Base-by-base conservation (phyloP, 306 rosid genomes). In the Fragaria ananassa region DNA sequence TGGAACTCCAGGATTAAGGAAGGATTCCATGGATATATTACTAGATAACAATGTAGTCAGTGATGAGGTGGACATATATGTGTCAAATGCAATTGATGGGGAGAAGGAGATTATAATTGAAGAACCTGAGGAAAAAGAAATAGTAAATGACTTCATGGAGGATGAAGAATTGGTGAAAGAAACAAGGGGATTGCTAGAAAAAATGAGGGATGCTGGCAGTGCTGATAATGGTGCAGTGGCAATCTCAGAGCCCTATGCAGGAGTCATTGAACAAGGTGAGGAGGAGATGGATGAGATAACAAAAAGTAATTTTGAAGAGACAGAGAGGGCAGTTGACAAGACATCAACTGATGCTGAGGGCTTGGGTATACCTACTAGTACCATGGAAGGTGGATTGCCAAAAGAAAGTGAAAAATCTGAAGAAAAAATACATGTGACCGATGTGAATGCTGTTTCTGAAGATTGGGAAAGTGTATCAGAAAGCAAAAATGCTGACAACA, bases 121-220 rank as follows among this genome's bases (percentile, higher is more conserved):
- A 71, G 85, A 74, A 69, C 74, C 47, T 10, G 65, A 37, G 5
- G 86, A 64, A 70, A 37, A 78, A 37, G 82, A 58, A 69, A 80
- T 69, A 65, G 86, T 58, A 64, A 75, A 71, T 68, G 83, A 63
- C 65, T 60, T 27, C 12, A 76, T 76, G 23, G 74, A 60, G 69
- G 85, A 85, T 50, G 86, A 70, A 25, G 88, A 84, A 50, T 19
- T 81, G 72, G 70, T 37, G 69, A 79, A 78, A 31, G 92, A 83
- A 76, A 86, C 87, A 7, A 86, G 45, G 42, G 86, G 79, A 15
- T 46, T 83, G 78, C 41, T 74, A 27, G 87, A 89, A 79, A 76
- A 77, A 77, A 85, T 82, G 58, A 80, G 85, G 78, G 89, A 90
- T 47, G 93, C 85, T 47, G 83, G 86, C 45, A 84, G 41, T 56